Base-by-base conservation (phyloP, 139 green algal genomes). In the Haematococcus lacustris region DNA sequence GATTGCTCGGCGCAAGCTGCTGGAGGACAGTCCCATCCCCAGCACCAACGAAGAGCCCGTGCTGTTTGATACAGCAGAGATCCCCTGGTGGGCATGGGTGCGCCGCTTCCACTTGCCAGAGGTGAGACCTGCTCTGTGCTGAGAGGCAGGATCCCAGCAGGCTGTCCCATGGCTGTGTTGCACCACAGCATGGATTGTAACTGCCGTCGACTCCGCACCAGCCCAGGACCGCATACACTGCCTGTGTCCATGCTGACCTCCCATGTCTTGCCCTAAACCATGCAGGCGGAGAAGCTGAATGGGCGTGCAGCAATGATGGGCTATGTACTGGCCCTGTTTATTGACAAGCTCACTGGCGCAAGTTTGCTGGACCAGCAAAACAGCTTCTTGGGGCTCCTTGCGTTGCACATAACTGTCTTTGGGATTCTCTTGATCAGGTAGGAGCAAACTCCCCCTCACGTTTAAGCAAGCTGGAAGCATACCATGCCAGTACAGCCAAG, bases 41-140 rank as follows among this genome's bases (percentile, higher is more conserved):
- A 92, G 82, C 71, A 91, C 80, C 39, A 93, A 94, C 67, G 91
- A 96, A 70, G 92, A 97, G 37, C 88, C 90, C 0, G 93, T 97
- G 39, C 61, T 88, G 53, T 97, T 97, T 77, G 92, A 97, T 86
- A 97, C 93, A 32, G 63, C 43, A 41, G 89, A 96, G 79, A 94
- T 97, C 77, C 93, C 93, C 26, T 97, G 91, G 92, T 97, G 90
- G 91, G 93, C 91, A 21, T 97, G 93, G 93, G 89, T 97, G 62
- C 82, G 81, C 73, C 87, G 92, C 66, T 97, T 97, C 90, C 93
- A 97, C 80, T 86, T 97, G 65, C 92, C 92, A 37, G 92, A 97
- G 88, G 89, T 94, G 77, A 78, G 78, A 9, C n/a, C n/a, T n/a
- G n/a, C n/a, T n/a, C n/a, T n/a, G n/a, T n/a, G n/a, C n/a, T n/a